Conservation (phyloP, 768 basidiomycete genomes). For the Pilatotrama ljubarskyi region DNA sequence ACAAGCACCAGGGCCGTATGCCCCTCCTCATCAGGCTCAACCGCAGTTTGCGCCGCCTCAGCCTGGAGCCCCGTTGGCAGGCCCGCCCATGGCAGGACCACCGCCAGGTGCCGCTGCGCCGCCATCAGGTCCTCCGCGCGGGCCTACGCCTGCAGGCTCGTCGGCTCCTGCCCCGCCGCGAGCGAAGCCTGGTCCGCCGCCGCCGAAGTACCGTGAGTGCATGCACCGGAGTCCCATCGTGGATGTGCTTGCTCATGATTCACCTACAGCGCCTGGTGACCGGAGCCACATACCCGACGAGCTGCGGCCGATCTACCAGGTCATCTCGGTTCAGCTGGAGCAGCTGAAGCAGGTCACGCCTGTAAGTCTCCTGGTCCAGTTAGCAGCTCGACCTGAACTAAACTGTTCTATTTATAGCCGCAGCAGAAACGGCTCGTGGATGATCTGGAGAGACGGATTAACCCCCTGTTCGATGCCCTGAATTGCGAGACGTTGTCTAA, state of each 20-base stretch:
- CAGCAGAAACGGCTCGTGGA: constrained; percentile 83
- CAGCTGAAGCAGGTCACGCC: constrained; percentile 73
- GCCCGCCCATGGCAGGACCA: constrained; percentile 17
- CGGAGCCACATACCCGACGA: constrained; percentile 85
- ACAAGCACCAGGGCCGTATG: constrained; percentile 32
- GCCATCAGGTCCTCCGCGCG: constrained; percentile 26
- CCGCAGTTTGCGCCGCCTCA: constrained; percentile 13
- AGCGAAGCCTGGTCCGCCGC: constrained; percentile 40
- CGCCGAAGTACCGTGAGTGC: constrained; percentile 60
- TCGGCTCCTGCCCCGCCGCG: constrained; percentile 35
- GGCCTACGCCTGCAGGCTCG: constrained; percentile 25
- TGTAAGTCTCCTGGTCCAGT: constrained; percentile 45
- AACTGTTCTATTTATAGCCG: constrained; percentile 44
- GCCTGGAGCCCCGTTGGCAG: constrained; percentile 1
- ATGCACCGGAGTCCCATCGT: neutral
- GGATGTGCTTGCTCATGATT: constrained; percentile 8
- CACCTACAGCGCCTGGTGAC: constrained; percentile 75
- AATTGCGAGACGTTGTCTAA: constrained; percentile 84
- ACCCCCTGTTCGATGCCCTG: constrained; percentile 85
- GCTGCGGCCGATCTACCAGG: constrained; percentile 61
- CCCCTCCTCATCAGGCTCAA: constrained; percentile 20
- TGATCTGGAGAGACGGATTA: constrained; percentile 85
- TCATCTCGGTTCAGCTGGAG: constrained; percentile 62
- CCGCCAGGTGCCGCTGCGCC: constrained; percentile 32
- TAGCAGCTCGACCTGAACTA: neutral